A percentile compares a stretch with the other conserved stretches of the same genome.
Evolutionary conservation across 139 green algal genomes (phyloP).

Genomic region (Haematococcus lacustris): DNA sequence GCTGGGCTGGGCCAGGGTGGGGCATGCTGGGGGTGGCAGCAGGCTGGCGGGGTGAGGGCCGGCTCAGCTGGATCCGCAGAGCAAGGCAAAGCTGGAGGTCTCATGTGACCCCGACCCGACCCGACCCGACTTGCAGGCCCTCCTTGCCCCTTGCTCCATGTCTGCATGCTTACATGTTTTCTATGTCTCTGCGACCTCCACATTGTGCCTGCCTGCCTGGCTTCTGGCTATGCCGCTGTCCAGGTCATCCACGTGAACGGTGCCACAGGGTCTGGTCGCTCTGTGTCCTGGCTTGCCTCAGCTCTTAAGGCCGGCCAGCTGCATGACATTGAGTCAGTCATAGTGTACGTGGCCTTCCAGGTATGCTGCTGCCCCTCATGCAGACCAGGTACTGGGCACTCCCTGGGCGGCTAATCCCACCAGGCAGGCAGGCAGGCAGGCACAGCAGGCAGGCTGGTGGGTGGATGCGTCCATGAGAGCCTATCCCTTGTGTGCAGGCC

Average conservation of each 20-base stretch:
- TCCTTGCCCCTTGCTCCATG: no score
- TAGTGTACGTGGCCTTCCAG: constrained; percentile 65
- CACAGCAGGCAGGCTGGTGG: neutral
- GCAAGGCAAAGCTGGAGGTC: no score
- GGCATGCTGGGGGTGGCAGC: no score
- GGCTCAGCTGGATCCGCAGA: no score
- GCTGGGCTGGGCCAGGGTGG: no score
- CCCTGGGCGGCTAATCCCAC: neutral
- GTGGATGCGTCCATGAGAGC: neutral
- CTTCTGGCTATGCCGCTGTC: no score
- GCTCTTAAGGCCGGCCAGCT: constrained; percentile 41
- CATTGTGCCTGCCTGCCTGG: no score
- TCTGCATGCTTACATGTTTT: no score
- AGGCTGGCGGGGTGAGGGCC: no score
- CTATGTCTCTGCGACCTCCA: no score
- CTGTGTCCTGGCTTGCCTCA: constrained; percentile 11
- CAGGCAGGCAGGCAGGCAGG: neutral
- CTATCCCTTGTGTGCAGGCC: constrained; percentile 24
- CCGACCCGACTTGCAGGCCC: no score
- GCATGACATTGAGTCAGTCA: constrained; percentile 24
- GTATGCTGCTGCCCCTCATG: neutral
- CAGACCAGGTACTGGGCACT: neutral
- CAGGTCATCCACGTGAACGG: constrained; percentile 33
- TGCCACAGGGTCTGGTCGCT: constrained; percentile 7
- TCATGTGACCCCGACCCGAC: no score